phyloP scores from a whole-genome alignment of 1,284 basidiomycete species.

The Ustilago bromivora region DNA sequence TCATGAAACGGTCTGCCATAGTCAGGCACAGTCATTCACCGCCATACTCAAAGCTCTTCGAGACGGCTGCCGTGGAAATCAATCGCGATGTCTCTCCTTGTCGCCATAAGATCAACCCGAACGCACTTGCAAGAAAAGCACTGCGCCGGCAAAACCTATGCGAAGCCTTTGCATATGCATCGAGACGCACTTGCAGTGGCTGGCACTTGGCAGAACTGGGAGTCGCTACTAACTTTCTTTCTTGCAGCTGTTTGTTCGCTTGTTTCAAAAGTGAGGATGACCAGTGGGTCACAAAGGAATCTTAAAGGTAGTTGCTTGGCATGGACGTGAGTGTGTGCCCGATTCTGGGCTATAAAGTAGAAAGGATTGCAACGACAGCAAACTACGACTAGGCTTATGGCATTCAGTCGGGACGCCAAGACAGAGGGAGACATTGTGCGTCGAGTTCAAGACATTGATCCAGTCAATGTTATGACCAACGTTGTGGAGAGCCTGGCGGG shows the following conservation, averaged over 20 bases:
- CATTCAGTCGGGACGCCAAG: not conserved
- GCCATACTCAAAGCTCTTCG: not conserved
- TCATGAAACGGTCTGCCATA: too few relatives aligned
- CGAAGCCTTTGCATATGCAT: not conserved
- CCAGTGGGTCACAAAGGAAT: too few relatives aligned
- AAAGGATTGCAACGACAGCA: not conserved
- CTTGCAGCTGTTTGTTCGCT: conserved; percentile 5
- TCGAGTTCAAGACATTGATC: too few relatives aligned
- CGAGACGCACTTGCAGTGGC: not conserved
- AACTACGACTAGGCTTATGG: not conserved
- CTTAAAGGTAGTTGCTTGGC: too few relatives aligned
- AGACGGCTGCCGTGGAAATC: not conserved
- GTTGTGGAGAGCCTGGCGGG: not conserved
- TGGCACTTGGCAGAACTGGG: not conserved
- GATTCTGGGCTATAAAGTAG: not conserved
- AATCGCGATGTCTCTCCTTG: too few relatives aligned
- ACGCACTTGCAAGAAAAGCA: too few relatives aligned
- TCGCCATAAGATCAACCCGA: too few relatives aligned
- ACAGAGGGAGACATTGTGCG: too few relatives aligned
- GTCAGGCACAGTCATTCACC: not conserved
- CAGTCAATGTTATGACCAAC: not conserved
- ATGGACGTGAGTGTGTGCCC: not conserved
- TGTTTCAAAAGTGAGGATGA: not conserved
- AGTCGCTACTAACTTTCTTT: not conserved
- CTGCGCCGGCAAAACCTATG: not conserved